Base-by-base conservation (phyloP, 352 stramenopile species). In the Blastocystis sp. region DNA sequence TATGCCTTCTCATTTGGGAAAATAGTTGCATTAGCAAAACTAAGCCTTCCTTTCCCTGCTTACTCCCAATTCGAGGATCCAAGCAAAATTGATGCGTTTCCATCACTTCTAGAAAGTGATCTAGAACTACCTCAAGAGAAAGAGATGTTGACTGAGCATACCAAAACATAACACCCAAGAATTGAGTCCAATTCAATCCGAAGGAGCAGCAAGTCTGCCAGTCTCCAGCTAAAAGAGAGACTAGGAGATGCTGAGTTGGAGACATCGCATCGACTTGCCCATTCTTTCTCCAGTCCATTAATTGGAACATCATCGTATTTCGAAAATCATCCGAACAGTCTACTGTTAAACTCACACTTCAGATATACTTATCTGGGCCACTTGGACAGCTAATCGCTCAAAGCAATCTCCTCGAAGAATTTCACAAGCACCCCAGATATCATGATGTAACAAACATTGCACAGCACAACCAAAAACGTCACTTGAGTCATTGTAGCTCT, bases 321-420 rank as follows among this genome's bases (percentile, higher is more conserved):
- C 56, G 73, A 68, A 69, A 84, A 20, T 84, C 73, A 29, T 64
- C 13, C 29, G 26, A 68, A 45, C 73, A 84, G 53, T 84, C 64
- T 76, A 76, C 37, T 20, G 7, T 56, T 15, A 43, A 53, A 13
- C 34, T 20, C 4, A 34, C 20, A 6, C 39, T n/a, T n/a, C 5
- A 26, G 6, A 11, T n/a, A 1, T 29, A 76, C 64, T 84, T 26
- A 84, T 84, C 55, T 84, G 73, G 2, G 73, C 73, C 20, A 68
- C 73, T 43, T 68, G 73, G 8, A 84, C 73, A 2, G 73, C 54
- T 7, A 84, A 55, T 43, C 73, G 47, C 9, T 84, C 73, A 18
- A 66, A 84, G 45, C 53, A 29, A n/a, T 26, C 73, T 4, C 50
- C n/a, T 45, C 50, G 45, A 1, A 84, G 73, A 20, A 7, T 29